phyloP scores from a whole-genome alignment of 495 filamentous ascomycete genomes.

The Xylaria castorea region DNA sequence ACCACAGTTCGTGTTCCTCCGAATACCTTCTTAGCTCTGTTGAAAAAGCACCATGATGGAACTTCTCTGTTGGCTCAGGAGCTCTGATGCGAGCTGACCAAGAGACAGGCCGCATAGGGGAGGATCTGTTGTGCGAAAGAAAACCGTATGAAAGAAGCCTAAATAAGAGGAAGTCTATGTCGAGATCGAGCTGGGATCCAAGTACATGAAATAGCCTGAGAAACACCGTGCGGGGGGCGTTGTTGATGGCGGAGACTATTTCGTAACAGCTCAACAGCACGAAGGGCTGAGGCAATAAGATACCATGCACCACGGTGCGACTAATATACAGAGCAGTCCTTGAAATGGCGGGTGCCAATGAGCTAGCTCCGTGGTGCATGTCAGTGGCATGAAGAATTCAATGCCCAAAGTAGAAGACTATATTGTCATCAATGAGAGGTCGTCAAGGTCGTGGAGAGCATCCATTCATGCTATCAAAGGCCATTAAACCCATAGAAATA shows the following conservation, averaged over 20 bases:
- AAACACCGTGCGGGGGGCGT: conserved; percentile 24
- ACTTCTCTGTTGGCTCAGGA: neutral
- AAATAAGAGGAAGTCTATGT: conserved; percentile 36
- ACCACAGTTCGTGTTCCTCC: neutral
- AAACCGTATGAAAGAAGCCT: conserved; percentile 22
- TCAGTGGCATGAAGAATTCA: conserved; percentile 31
- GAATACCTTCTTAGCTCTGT: neutral
- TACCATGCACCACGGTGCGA: conserved; percentile 35
- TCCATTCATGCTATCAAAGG: conserved; percentile 38
- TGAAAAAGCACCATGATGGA: neutral
- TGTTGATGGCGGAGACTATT: conserved; percentile 17
- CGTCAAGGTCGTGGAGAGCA: conserved; percentile 43
- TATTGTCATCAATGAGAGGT: conserved; percentile 31
- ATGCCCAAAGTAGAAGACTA: conserved; percentile 38
- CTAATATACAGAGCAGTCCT: conserved; percentile 40
- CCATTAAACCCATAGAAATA: conserved; percentile 32
- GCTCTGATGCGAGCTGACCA: conserved; percentile 7
- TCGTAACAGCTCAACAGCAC: conserved; percentile 28
- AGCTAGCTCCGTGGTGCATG: conserved; percentile 31
- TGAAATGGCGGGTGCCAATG: conserved; percentile 28
- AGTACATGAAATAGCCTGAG: conserved; percentile 36
- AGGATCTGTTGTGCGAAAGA: conserved; percentile 26
- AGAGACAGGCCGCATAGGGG: conserved; percentile 10
- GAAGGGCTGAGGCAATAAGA: conserved; percentile 4
- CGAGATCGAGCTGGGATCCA: conserved; percentile 29